Evolutionary conservation across 176 grass and related monocot species (phyloP).

Genomic region (Typha latifolia): DNA sequence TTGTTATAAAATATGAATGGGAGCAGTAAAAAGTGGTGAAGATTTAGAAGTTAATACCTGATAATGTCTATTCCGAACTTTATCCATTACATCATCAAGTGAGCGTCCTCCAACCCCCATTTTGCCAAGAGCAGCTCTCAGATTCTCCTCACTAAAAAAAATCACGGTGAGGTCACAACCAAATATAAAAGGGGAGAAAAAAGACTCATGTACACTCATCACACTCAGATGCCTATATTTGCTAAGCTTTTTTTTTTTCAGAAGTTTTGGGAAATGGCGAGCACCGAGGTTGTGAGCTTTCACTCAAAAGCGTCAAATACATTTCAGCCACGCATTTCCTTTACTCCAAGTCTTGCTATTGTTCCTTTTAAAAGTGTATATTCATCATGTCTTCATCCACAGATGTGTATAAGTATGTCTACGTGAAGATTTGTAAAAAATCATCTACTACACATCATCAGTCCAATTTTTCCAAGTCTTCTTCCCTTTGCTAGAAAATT

Average conservation of each 20-base stretch:
- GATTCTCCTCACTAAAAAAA: slow-evolving; percentile 71
- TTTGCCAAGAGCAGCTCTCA: slow-evolving; percentile 83
- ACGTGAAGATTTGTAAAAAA: too few relatives aligned
- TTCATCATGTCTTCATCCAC: too few relatives aligned
- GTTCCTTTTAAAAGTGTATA: too few relatives aligned
- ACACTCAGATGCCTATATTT: background rate
- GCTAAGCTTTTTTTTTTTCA: background rate
- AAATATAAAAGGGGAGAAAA: slow-evolving; percentile 1
- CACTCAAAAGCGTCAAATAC: too few relatives aligned
- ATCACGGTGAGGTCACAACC: background rate
- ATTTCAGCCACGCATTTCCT: too few relatives aligned
- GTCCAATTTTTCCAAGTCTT: too few relatives aligned
- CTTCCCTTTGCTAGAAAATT: too few relatives aligned
- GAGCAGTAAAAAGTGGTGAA: slow-evolving; percentile 8
- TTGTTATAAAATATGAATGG: background rate
- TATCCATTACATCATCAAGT: slow-evolving; percentile 76
- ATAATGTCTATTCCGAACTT: slow-evolving; percentile 85
- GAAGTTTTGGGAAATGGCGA: background rate
- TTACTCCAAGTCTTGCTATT: too few relatives aligned
- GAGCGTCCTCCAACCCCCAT: slow-evolving; percentile 57
- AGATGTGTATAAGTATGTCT: too few relatives aligned
- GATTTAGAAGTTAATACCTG: slow-evolving; percentile 36
- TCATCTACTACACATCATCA: too few relatives aligned
- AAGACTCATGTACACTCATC: background rate
- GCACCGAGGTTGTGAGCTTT: background rate